Base-by-base conservation (phyloP, 768 basidiomycete genomes). In the Collybia sordida region DNA sequence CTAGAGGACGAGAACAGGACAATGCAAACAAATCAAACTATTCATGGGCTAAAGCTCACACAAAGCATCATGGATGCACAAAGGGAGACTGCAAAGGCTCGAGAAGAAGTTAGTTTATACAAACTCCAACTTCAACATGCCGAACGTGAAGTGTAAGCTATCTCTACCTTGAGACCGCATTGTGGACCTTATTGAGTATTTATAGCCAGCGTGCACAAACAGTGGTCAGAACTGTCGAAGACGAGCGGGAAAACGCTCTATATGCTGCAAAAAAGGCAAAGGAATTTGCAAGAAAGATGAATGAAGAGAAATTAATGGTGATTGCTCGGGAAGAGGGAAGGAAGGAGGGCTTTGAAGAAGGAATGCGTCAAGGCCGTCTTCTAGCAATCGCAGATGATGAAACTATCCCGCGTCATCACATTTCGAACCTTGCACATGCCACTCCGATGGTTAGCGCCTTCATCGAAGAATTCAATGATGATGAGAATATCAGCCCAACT, bases 241-340 rank as follows among this genome's bases (percentile, higher is more conserved):
- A 51, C 0, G 63, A 72, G 49, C 64, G 67, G 19, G 63, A 69
- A 31, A 58, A 65, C 9, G 68, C 69, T 1, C 66, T 72, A 42
- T 57, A 57, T 2, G 63, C 64, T 11, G 69, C 72, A 6, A 50
- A 56, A 18, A 63, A 74, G 23, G 72, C 83, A 18, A 72, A 82
- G 24, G 71, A 65, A n/a, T 69, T 72, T 28, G 72, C 83, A n/a
- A 69, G 85, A 22, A 76, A 75, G 60, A 53, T 84, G 37, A 78
- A 80, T 49, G 74, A 83, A 47, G 77, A 85, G 63, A 77, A 71
- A 31, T 56, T 78, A 40, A 39, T 82, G 3, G 59, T 77, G 2
- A 54, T 71, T 0, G 86, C 86, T 2, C 71, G 72, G 36, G 82
- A 85, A 55, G 75, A 83, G 42, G 85, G 85, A 4, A 64, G 82